A percentile compares a stretch with the other conserved stretches of the same genome.
These are phyloP conservation scores for Daedalea quercina DNA, from an alignment of 768 basidiomycete genomes.

Conservation along the genomic window DNA sequence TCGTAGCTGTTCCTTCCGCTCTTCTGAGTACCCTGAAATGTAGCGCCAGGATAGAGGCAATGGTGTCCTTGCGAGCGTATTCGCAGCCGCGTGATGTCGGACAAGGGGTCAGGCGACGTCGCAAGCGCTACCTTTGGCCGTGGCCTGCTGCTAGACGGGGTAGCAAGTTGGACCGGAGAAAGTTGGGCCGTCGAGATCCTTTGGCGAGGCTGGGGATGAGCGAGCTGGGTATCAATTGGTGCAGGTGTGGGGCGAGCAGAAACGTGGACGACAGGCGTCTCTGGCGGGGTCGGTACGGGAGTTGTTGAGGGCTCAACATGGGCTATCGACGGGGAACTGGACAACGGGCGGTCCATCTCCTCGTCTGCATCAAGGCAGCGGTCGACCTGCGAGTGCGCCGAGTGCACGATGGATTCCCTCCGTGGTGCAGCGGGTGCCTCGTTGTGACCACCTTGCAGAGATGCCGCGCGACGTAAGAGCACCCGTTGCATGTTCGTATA, in stretches of 20 bases:
- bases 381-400: constrained; percentile 12
- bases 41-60: constrained; percentile 82
- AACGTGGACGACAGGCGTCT: neutral
- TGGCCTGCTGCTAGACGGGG: constrained; percentile 18
- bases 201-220: constrained; percentile 1
- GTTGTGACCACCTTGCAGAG: constrained; percentile 22
- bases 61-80: constrained; percentile 67
- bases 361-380: constrained; percentile 30
- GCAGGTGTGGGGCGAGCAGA: constrained; percentile 9
- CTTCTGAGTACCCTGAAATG: constrained; percentile 89
- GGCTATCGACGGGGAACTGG: constrained; percentile 2
- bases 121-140: constrained; percentile 11
- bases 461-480: constrained; percentile 22
- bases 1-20: constrained; percentile 92
- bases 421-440: constrained; percentile 22
- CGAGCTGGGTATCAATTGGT: constrained; percentile 10
- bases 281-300: neutral
- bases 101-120: constrained; percentile 42
- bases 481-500: constrained; percentile 25
- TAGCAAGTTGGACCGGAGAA: constrained; percentile 2
- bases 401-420: constrained; percentile 8
- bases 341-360: constrained; percentile 23
- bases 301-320: neutral
- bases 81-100: constrained; percentile 73
- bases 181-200: constrained; percentile 9